These are phyloP conservation scores for Silene conica DNA, from an alignment of 148 eudicot genomes.

Conservation along the genomic window DNA sequence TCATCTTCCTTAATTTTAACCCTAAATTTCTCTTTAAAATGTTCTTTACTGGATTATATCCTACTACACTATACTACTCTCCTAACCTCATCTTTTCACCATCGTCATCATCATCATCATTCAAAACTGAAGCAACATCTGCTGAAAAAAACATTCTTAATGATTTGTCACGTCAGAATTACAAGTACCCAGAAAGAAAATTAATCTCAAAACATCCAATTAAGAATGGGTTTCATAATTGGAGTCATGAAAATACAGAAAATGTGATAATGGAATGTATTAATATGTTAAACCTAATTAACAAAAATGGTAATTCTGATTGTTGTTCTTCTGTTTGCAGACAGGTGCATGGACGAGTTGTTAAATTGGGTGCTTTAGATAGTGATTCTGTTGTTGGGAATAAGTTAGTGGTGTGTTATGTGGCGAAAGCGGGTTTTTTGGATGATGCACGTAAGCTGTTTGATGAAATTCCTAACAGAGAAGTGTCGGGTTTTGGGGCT, in stretches of 20 bases:
- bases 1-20: not conserved
- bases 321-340: constrained; percentile 25
- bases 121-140: constrained; percentile 19
- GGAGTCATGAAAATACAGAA: not conserved
- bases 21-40: constrained; percentile 8
- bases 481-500: constrained; percentile 35
- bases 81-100: constrained; percentile 21
- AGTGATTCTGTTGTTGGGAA: constrained; percentile 31
- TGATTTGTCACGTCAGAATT: constrained; percentile 11
- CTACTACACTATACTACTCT: constrained; percentile 9
- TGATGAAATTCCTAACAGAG: constrained; percentile 50
- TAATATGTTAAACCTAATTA: constrained; percentile 17
- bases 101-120: constrained; percentile 10
- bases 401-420: constrained; percentile 35
- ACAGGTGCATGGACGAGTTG: constrained; percentile 43
- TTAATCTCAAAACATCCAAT: not conserved
- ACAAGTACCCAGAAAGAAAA: constrained; percentile 19
- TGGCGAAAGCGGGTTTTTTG: constrained; percentile 24
- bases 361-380: constrained; percentile 37
- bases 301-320: not conserved
- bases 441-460: constrained; percentile 56
- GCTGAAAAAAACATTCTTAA: constrained; percentile 14
- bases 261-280: constrained; percentile 22
- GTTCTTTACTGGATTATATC: constrained; percentile 25
- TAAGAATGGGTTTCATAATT: constrained; percentile 16